These are phyloP conservation scores for Penicillium sp. DNA, from an alignment of 2,329 filamentous ascomycete genomes.

Conservation along the genomic window DNA sequence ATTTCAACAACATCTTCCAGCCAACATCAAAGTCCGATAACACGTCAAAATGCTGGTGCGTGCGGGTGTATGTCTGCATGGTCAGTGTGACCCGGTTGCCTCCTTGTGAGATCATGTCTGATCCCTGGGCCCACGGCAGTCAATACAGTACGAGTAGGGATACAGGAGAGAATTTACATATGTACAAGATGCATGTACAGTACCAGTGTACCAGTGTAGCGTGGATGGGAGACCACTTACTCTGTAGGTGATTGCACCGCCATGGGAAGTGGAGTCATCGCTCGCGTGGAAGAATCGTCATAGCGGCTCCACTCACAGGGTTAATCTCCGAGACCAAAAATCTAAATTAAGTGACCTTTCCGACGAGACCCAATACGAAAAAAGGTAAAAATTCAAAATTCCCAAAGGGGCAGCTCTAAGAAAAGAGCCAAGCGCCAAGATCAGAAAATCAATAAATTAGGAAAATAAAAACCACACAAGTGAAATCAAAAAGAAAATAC, in stretches of 20 bases:
- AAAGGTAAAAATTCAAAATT: not conserved
- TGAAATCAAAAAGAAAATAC: not conserved
- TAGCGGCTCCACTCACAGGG: slow-evolving; percentile 8
- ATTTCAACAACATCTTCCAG: too few relatives aligned
- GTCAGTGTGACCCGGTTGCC: not conserved
- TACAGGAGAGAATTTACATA: too few relatives aligned
- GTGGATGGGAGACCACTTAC: too few relatives aligned
- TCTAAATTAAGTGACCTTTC: not conserved
- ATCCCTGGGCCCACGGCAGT: not conserved
- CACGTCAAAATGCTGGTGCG: too few relatives aligned
- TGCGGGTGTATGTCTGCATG: not conserved
- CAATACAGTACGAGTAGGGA: too few relatives aligned
- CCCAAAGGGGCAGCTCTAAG: too few relatives aligned
- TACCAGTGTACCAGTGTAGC: too few relatives aligned
- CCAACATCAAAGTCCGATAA: too few relatives aligned
- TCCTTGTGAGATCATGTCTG: too few relatives aligned
- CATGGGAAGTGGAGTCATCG: slow-evolving; percentile 1
- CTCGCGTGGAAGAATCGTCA: slow-evolving; percentile 17
- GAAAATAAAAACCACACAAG: not conserved
- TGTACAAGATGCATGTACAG: too few relatives aligned
- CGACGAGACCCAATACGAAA: not conserved
- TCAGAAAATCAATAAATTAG: too few relatives aligned
- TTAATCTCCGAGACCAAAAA: slow-evolving; percentile 15
- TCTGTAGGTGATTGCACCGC: not conserved
- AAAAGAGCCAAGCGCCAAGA: too few relatives aligned